Percentiles rank a stretch among this genome's conserved stretches.
Evolutionary conservation across 148 eudicot genomes (phyloP).

Genomic region (Nyssa sinensis): DNA sequence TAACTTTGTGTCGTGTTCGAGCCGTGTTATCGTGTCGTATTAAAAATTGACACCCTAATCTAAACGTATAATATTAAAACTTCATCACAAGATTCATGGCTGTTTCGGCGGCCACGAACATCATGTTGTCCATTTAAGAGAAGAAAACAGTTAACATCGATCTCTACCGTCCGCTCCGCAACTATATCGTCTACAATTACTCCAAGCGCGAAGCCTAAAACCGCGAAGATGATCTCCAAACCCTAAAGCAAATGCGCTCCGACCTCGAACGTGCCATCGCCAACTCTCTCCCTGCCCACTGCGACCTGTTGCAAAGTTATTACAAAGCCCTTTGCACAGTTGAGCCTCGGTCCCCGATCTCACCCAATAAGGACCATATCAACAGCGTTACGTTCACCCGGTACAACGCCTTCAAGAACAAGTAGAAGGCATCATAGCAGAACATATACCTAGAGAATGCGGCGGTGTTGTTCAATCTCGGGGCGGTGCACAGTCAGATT

Average conservation of each 20-base stretch:
- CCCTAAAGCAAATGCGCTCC: conserved; percentile 67
- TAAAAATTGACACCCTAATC: too few species aligned
- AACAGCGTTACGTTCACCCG: conserved; percentile 66
- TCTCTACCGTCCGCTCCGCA: conserved; percentile 85
- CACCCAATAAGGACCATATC: conserved; percentile 76
- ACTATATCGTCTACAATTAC: conserved; percentile 73
- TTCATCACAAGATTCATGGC: too few species aligned
- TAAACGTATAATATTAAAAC: too few species aligned
- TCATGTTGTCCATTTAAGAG: conserved; percentile 80
- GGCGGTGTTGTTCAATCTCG: conserved; percentile 86
- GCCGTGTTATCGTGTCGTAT: too few species aligned
- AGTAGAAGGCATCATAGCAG: conserved; percentile 67
- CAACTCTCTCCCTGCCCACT: conserved; percentile 56
- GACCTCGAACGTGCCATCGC: conserved; percentile 47
- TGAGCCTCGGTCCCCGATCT: conserved; percentile 86
- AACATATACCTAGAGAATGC: conserved; percentile 91
- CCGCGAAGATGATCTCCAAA: conserved; percentile 89
- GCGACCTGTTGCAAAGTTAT: conserved; percentile 65
- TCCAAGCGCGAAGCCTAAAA: conserved; percentile 85
- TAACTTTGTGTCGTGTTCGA: too few species aligned
- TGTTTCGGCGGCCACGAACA: conserved; percentile 57
- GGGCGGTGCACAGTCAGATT: conserved; percentile 82
- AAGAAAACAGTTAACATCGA: conserved; percentile 71
- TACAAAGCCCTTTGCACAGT: conserved; percentile 70
- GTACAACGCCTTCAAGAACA: conserved; percentile 82